A percentile compares a stretch with the other conserved stretches of the same genome.
Conservation (phyloP, 345 rosid genomes). For the Moricandia moricandioides region DNA sequence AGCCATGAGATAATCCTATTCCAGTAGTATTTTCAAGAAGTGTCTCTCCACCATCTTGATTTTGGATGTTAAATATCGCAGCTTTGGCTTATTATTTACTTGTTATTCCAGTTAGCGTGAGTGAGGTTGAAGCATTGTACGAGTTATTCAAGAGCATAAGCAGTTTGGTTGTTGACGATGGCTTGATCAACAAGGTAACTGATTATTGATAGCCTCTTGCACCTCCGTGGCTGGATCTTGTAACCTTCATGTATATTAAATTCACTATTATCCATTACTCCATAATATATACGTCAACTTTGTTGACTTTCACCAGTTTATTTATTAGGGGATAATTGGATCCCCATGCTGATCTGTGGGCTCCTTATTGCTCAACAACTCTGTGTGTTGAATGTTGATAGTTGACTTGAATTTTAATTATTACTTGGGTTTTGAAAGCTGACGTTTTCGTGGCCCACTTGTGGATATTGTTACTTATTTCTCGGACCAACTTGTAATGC, state of each 20-base stretch:
- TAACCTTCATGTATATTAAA: slow-evolving; percentile 14
- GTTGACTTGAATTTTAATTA: slow-evolving; percentile 29
- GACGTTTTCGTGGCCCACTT: slow-evolving; percentile 28
- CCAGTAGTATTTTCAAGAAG: slow-evolving; percentile 1
- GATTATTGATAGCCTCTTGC: background rate
- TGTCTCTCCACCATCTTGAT: background rate
- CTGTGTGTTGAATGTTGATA: slow-evolving; percentile 4
- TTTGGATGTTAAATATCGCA: background rate
- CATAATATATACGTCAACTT: slow-evolving; percentile 17
- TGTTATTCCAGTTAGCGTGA: slow-evolving; percentile 74
- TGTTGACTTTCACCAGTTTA: slow-evolving; percentile 30
- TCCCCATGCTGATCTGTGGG: slow-evolving; percentile 30
- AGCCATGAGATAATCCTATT: background rate
- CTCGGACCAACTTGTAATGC: slow-evolving; percentile 38
- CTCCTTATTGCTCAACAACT: slow-evolving; percentile 31
- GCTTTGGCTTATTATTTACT: background rate
- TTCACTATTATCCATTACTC: slow-evolving; percentile 4
- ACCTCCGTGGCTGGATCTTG: slow-evolving; percentile 22
- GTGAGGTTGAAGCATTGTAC: slow-evolving; percentile 98
- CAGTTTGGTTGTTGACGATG: slow-evolving; percentile 95
- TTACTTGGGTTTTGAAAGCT: slow-evolving; percentile 4
- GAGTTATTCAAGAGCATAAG: slow-evolving; percentile 98
- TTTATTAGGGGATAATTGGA: slow-evolving; percentile 22
- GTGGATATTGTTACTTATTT: slow-evolving; percentile 29
- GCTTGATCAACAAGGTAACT: slow-evolving; percentile 87